Evolutionary conservation across 2,329 filamentous ascomycete genomes (phyloP).

Genomic region (Penicillium brevicompactum): DNA sequence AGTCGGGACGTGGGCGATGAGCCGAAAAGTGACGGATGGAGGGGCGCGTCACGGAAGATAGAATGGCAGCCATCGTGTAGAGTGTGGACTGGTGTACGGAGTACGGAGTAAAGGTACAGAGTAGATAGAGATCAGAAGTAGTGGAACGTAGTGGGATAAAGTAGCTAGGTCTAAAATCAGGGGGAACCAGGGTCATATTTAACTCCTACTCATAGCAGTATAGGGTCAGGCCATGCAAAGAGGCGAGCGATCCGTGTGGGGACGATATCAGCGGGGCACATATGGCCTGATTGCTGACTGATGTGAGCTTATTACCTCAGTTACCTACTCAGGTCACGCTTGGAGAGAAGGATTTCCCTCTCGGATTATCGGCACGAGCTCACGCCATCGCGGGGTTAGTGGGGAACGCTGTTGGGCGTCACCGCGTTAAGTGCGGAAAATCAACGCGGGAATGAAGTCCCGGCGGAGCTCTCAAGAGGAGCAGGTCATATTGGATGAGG

Average conservation of each 20-base stretch:
- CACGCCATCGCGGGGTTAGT: slow-evolving; percentile 24
- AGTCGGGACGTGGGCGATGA: slow-evolving; percentile 42
- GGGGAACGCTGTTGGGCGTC: neutral
- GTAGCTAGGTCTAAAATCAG: neutral
- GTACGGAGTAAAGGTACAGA: neutral
- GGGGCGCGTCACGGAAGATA: slow-evolving; percentile 31
- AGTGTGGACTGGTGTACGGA: neutral
- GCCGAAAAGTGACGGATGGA: slow-evolving; percentile 49
- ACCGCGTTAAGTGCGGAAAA: neutral
- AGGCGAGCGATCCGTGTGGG: slow-evolving; percentile 21
- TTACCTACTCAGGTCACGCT: too few species aligned
- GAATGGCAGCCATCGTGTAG: slow-evolving; percentile 20
- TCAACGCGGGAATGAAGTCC: neutral
- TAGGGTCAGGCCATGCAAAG: slow-evolving; percentile 22
- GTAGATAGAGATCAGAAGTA: neutral
- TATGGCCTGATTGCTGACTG: slow-evolving; percentile 20
- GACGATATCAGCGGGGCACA: slow-evolving; percentile 13
- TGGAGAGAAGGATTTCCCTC: neutral
- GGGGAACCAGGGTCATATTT: slow-evolving; percentile 13
- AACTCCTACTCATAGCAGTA: neutral
- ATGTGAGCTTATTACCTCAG: neutral
- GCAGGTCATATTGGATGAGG: neutral
- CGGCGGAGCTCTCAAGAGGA: neutral
- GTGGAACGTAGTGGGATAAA: too few species aligned
- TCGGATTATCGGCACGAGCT: slow-evolving; percentile 16